phyloP scores from a whole-genome alignment of 169 alveolate genomes.

The Eimeria maxima region DNA sequence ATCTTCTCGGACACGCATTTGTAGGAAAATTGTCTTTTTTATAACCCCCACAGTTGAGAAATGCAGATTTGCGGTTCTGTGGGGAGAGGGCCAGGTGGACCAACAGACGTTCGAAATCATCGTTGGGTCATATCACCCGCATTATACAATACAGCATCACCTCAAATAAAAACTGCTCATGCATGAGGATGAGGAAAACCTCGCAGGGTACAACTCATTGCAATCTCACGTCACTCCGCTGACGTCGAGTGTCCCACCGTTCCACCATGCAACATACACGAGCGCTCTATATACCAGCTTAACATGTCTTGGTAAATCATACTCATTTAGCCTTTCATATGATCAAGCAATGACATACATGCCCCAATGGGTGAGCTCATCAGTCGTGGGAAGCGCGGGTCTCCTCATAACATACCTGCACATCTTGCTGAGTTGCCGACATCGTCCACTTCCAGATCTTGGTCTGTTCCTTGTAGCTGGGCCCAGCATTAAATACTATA shows the following conservation, averaged over 20 bases:
- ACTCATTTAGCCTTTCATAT: background rate
- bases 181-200: background rate
- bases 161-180: background rate
- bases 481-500: slow-evolving; percentile 17
- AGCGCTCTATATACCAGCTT: background rate
- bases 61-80: background rate
- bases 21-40: background rate
- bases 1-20: background rate
- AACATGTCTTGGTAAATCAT: background rate
- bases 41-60: background rate
- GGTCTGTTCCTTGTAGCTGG: slow-evolving; percentile 34
- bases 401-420: slow-evolving; percentile 37
- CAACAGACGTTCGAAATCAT: background rate
- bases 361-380: background rate
- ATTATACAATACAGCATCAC: background rate
- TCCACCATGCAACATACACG: background rate
- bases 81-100: background rate
- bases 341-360: background rate
- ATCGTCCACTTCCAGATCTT: slow-evolving; percentile 47
- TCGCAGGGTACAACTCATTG: background rate
- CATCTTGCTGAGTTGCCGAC: slow-evolving; percentile 77
- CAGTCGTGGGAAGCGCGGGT: background rate
- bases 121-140: background rate
- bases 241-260: background rate
- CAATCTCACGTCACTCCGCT: background rate